Evolutionary conservation across 2,329 filamentous ascomycete genomes (phyloP).

Genomic region (Penicillium digitatum): DNA sequence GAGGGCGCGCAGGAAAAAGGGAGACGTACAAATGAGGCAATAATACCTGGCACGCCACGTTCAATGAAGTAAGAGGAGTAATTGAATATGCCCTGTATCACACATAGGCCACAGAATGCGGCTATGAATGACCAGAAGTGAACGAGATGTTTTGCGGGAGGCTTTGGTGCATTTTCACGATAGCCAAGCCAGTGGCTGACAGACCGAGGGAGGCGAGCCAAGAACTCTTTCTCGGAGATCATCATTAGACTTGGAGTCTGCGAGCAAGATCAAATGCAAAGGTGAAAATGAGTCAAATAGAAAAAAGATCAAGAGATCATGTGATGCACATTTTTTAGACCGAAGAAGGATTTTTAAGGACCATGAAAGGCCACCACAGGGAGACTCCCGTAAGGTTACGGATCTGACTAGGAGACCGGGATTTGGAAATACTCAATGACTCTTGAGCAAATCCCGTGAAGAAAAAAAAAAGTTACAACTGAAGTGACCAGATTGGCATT

Average conservation of each 20-base stretch:
- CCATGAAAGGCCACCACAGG: not conserved
- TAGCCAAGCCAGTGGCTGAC: constrained; percentile 29
- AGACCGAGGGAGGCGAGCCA: constrained; percentile 16
- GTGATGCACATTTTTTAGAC: not conserved
- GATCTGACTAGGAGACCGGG: not conserved
- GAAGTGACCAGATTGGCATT: not conserved
- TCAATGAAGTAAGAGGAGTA: constrained; percentile 14
- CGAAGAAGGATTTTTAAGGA: not conserved
- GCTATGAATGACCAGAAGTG: constrained; percentile 26
- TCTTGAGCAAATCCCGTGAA: not conserved
- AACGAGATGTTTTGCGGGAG: constrained; percentile 18
- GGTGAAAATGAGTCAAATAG: not conserved
- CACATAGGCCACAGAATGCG: constrained; percentile 25
- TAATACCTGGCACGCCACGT: not conserved
- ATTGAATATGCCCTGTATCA: constrained; percentile 24
- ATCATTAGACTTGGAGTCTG: not conserved
- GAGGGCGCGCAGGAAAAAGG: not conserved
- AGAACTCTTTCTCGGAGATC: constrained; percentile 26
- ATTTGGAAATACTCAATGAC: not conserved
- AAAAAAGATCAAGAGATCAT: not conserved
- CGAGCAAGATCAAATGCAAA: not conserved
- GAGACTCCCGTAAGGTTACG: not conserved
- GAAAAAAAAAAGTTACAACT: too few species aligned
- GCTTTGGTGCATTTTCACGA: constrained; percentile 19
- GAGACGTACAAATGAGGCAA: not conserved